These are phyloP conservation scores for Sporothrix inflata DNA, from an alignment of 2,329 filamentous ascomycete species.

Conservation along the genomic window DNA sequence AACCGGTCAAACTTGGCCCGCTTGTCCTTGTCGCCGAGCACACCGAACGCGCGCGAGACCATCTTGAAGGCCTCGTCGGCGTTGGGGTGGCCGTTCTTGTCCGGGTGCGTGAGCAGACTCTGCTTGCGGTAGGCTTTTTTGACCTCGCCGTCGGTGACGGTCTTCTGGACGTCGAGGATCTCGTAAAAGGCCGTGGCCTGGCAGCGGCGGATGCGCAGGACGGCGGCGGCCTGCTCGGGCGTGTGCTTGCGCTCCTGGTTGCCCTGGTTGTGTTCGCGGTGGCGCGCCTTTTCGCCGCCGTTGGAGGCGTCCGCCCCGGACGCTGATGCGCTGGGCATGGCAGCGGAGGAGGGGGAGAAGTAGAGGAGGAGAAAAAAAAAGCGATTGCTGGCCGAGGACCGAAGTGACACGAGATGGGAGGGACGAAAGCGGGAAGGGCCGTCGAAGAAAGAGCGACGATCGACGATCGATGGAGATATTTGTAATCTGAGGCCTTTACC, in stretches of 20 bases:
- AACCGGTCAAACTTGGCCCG: constrained; percentile 84
- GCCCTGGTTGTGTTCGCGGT: constrained; percentile 73
- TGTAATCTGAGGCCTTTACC: not conserved
- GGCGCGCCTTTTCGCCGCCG: constrained; percentile 45
- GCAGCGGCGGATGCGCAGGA: constrained; percentile 85
- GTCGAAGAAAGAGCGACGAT: not conserved
- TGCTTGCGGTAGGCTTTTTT: constrained; percentile 98
- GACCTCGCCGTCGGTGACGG: constrained; percentile 79
- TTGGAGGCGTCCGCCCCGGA: constrained; percentile 57
- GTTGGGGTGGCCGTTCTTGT: constrained; percentile 96
- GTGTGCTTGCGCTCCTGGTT: constrained; percentile 80
- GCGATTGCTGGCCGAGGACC: not conserved
- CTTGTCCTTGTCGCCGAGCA: constrained; percentile 93
- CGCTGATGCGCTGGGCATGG: constrained; percentile 55
- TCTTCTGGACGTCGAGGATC: constrained; percentile 72
- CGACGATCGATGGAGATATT: not conserved
- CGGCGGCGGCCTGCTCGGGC: constrained; percentile 86
- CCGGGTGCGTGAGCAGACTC: constrained; percentile 91
- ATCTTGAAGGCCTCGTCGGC: constrained; percentile 99
- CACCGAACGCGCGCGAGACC: constrained; percentile 90
- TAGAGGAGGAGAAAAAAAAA: not conserved
- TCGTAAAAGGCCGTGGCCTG: constrained; percentile 90
- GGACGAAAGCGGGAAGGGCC: not conserved
- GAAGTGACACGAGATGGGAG: not conserved
- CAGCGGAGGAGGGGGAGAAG: constrained; percentile 17